Conservation (phyloP, 129 eudicot genomes). For the Sambucus nigra region DNA sequence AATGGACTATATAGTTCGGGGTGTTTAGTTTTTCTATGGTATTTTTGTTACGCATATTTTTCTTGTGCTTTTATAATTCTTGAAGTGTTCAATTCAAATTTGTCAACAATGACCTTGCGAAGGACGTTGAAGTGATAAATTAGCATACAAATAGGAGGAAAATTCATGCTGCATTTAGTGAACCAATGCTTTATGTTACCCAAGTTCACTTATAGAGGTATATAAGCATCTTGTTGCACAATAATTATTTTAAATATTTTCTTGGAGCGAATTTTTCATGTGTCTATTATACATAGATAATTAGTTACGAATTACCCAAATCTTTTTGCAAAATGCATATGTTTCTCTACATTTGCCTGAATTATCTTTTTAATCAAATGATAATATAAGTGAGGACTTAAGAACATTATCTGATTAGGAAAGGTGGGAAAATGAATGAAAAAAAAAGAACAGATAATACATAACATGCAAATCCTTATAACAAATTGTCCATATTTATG, state of each 20-base stretch:
- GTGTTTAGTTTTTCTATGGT: not conserved
- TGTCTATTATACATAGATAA: not conserved
- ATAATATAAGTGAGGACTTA: not conserved
- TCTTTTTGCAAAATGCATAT: not conserved
- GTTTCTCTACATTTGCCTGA: not conserved
- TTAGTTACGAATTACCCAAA: not conserved
- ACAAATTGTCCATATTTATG: not conserved
- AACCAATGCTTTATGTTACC: conserved; percentile 49
- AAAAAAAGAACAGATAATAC: not conserved
- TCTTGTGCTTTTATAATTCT: not conserved
- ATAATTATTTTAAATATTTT: not conserved
- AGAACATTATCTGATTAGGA: not conserved
- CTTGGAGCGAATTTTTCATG: not conserved
- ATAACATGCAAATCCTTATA: no score
- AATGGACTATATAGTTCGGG: not conserved
- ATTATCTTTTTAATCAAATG: not conserved
- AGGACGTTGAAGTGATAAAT: conserved; percentile 56
- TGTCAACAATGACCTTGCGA: conserved; percentile 21
- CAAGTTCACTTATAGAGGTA: conserved; percentile 57
- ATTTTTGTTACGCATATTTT: not conserved
- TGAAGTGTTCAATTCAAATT: not conserved
- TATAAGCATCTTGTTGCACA: conserved; percentile 4
- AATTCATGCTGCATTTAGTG: conserved; percentile 60
- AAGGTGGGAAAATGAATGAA: not conserved
- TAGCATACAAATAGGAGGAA: conserved; percentile 56